These are phyloP conservation scores for Torulaspora delbrueckii DNA, from an alignment of 805 yeast species.

Conservation along the genomic window DNA sequence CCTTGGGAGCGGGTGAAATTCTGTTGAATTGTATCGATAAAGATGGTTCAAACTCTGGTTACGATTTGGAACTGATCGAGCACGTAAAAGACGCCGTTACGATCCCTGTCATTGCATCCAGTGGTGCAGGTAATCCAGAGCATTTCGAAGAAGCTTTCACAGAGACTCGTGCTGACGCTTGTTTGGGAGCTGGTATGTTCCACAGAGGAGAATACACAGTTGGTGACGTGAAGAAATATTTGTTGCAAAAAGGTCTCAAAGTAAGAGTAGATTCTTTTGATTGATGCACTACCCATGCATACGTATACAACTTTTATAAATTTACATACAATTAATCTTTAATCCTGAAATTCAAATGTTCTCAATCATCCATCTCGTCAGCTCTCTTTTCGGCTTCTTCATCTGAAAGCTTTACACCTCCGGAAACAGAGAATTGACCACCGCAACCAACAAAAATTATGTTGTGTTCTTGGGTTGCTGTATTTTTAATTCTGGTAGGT, in stretches of 20 bases:
- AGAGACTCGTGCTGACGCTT: slow-evolving; percentile 86
- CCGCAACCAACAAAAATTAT: slow-evolving; percentile 83
- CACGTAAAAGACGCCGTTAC: slow-evolving; percentile 71
- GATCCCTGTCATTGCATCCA: slow-evolving; percentile 94
- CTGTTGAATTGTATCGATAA: slow-evolving; percentile 91
- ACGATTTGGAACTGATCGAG: slow-evolving; percentile 75
- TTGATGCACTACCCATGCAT: neutral
- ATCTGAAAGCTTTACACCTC: slow-evolving; percentile 52
- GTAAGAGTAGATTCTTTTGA: slow-evolving; percentile 57
- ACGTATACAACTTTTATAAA: slow-evolving; percentile 9
- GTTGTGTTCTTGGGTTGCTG: slow-evolving; percentile 81
- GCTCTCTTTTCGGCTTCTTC: slow-evolving; percentile 42
- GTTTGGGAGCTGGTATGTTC: slow-evolving; percentile 98
- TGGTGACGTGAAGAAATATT: slow-evolving; percentile 67
- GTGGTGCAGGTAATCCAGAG: slow-evolving; percentile 93
- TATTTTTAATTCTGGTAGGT: slow-evolving; percentile 88
- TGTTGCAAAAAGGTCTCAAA: slow-evolving; percentile 55
- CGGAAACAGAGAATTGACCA: slow-evolving; percentile 91
- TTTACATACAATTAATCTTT: slow-evolving; percentile 1
- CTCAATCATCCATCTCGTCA: slow-evolving; percentile 51
- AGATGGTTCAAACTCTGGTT: slow-evolving; percentile 95
- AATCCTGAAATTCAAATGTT: neutral
- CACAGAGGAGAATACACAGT: slow-evolving; percentile 93
- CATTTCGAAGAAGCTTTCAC: slow-evolving; percentile 87
- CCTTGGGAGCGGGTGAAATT: slow-evolving; percentile 94